Conservation (phyloP, 371 early-diverging fungal species). For the Mortierella sp. region DNA sequence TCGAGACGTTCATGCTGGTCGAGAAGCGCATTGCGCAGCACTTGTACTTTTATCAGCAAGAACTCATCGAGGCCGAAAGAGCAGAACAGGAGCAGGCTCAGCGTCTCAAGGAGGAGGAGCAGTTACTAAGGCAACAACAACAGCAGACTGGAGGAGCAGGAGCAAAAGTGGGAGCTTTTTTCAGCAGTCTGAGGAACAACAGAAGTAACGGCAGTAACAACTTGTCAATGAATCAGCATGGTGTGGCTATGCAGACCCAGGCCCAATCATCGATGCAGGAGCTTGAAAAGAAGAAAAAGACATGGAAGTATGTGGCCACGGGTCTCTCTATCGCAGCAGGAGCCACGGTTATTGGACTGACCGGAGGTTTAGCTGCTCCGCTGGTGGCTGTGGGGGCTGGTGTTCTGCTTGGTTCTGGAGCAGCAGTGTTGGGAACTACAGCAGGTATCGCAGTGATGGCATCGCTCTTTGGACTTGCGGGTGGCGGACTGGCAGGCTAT, state of each 20-base stretch:
- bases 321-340: conserved; percentile 70
- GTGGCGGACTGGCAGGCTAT: conserved; percentile 67
- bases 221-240: conserved; percentile 21
- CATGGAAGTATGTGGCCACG: conserved; percentile 68
- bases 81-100: conserved; percentile 23
- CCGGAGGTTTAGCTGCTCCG: conserved; percentile 78
- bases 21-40: conserved; percentile 52
- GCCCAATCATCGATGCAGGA: conserved; percentile 63
- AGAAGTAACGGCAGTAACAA: neutral
- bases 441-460: conserved; percentile 73
- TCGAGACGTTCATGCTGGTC: conserved; percentile 33
- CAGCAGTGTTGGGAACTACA: conserved; percentile 69
- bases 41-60: conserved; percentile 53
- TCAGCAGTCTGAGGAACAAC: conserved; percentile 15
- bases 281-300: conserved; percentile 62
- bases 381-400: conserved; percentile 68
- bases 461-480: conserved; percentile 70
- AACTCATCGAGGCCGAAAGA: conserved; percentile 43
- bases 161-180: conserved; percentile 29
- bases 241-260: conserved; percentile 43
- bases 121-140: conserved; percentile 15
- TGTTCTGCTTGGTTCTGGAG: conserved; percentile 62
- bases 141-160: conserved; percentile 18
- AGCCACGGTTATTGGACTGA: conserved; percentile 74
- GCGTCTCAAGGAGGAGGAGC: conserved; percentile 24